Evolutionary conservation across 805 yeast species (phyloP), one percentile per base, ranked within the genome.

Genomic region (Lachancea sp.): DNA sequence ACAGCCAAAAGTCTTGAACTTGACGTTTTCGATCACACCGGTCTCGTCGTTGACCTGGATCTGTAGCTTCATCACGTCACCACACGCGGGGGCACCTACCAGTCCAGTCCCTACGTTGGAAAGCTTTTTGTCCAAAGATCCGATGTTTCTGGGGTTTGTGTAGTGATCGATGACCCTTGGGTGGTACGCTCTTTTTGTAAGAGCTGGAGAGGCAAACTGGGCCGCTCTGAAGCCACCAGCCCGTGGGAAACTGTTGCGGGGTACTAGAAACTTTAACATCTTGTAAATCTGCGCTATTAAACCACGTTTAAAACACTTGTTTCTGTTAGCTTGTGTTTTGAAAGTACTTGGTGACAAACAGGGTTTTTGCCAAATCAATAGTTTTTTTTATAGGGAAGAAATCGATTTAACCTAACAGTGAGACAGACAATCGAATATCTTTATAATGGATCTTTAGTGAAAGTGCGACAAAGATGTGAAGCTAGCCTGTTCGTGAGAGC

Each of bases 61-160:
- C 64, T 92, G 97, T 49, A 92, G 74, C 68, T 95, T 83, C 96
- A 92, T 92, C 33, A 92, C 98, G 69, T 92, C 98, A 41, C 98
- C 98, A 69, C 98, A 92, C 0, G 98, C 98, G 41, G 98, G 97
- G 0, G 98, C 97, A 42, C 98, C 98, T 12, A 92, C 98, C 33
- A 92, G 73, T 1, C 98, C 98, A 1, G 97, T 92, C 32, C 98
- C 98, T 9, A 92, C 97, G 51, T 79, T 76, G 13, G 67, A 56
- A 44, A 77, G 74, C 40, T 71, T 72, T 65, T 89, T 88, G 66
- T 89, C 87, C 64, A 92, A 68, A 5, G 96, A 76, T 13, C 98
- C 98, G 20, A 92, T 97, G 60, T 92, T 92, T 65, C 98, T 77
- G 46, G 98, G 98, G 68, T 90, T 89, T 56, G 85, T 80, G 66